These are phyloP conservation scores for Suillus subaureus DNA, from an alignment of 768 basidiomycete genomes.

Conservation along the genomic window DNA sequence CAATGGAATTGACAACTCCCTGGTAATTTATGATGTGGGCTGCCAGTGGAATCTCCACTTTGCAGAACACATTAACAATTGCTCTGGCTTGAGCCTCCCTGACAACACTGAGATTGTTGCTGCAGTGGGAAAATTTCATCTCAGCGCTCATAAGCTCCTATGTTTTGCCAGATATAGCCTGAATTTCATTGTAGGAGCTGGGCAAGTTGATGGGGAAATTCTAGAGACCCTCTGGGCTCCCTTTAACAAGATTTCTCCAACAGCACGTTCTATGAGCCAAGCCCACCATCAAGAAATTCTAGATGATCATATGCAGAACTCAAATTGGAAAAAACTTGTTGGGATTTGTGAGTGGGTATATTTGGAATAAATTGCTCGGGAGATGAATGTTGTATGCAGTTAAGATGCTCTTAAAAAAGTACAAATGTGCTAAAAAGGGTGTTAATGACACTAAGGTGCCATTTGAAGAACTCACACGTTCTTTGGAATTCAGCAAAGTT, in stretches of 20 bases:
- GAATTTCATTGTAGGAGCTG: conserved; percentile 29
- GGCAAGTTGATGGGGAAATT: conserved; percentile 31
- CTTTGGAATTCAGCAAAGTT: neutral
- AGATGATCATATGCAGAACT: conserved; percentile 35
- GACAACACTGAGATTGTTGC: conserved; percentile 22
- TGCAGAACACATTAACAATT: neutral
- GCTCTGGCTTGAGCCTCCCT: neutral
- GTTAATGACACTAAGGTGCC: conserved; percentile 5
- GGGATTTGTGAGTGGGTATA: conserved; percentile 19
- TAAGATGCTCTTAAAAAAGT: neutral
- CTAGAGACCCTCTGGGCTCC: conserved; percentile 23
- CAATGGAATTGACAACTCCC: neutral
- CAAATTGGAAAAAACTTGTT: conserved; percentile 36
- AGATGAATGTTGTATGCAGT: too few species aligned
- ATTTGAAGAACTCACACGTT: neutral
- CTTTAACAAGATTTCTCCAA: conserved; percentile 16
- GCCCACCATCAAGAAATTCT: conserved; percentile 31
- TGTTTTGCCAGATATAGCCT: conserved; percentile 34
- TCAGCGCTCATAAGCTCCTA: conserved; percentile 23
- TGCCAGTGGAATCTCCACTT: conserved; percentile 30
- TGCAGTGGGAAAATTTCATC: conserved; percentile 21
- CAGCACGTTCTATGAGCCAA: conserved; percentile 23
- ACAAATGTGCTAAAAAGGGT: neutral
- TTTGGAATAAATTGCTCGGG: too few species aligned
- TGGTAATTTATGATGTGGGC: conserved; percentile 33